Base-by-base conservation (phyloP, 805 yeast species). In the Yueomyces sinensis region DNA sequence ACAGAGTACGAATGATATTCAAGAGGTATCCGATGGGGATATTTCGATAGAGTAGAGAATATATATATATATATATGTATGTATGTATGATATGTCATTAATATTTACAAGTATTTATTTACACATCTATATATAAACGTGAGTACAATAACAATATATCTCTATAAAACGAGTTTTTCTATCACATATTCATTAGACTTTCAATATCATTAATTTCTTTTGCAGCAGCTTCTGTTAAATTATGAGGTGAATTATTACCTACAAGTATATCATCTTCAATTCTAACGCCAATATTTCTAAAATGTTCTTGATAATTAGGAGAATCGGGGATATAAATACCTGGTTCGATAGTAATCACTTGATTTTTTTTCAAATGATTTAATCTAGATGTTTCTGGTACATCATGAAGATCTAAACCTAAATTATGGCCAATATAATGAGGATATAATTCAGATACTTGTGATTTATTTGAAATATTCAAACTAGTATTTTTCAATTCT, bases 291-390 rank as follows among this genome's bases (percentile, higher is more conserved):
- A 91, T 78, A 22, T 87, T 87, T 49, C 82, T 77, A 61, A 72
- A 89, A 45, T 74, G 74, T 41, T 70, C 65, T 17, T 98, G 97
- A 68, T 77, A 89, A 38, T 62, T 64, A 18, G 51, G 44, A 36
- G 70, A 74, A 43, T 70, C 65, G 1, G 98, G 97, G 30, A 93
- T 71, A 53, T 91, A 91, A 20, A 91, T 68, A 19, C 98, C 99
- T 0, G 98, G 98, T 54, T 93, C 99, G 17, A 93, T 74, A 2
- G 99, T 91, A 32, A 91, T 65, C 4, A 89, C 96, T 52, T 84
- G 93, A 17, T 87, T 87, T 16, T 64, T 62, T 31, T 58, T 58
- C 32, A 91, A 53, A 23, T 61, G 60, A 17, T 66, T 64, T 36
- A 61, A 62, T 41, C 84, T 66, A 3, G 89, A 69, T 28, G 65